These are phyloP conservation scores for Alternaria tenuissima DNA, from an alignment of 2,329 filamentous ascomycete genomes.

Conservation along the genomic window DNA sequence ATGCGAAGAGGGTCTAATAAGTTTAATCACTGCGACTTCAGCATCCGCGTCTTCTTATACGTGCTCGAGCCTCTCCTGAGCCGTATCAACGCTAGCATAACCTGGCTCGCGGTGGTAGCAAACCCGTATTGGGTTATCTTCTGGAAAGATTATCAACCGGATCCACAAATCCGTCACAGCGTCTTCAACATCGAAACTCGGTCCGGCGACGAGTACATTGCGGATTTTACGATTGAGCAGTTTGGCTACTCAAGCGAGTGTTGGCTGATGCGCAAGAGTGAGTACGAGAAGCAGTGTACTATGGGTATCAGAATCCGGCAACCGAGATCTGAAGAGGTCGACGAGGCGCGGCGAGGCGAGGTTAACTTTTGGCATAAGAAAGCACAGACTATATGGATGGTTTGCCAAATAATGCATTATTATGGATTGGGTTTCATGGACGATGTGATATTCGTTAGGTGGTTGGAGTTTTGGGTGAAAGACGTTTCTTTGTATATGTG, in stretches of 20 bases:
- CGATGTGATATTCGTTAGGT: neutral
- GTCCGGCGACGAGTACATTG: conserved; percentile 6
- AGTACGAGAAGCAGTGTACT: conserved; percentile 1
- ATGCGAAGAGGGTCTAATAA: neutral
- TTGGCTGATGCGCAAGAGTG: conserved; percentile 7
- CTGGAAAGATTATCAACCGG: neutral
- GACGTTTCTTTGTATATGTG: neutral
- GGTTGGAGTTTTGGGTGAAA: neutral
- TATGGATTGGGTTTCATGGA: neutral
- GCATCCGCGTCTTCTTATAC: conserved; percentile 4
- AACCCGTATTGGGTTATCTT: neutral
- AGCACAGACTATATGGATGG: neutral
- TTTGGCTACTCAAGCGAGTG: conserved; percentile 2
- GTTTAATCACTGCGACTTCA: conserved; percentile 11
- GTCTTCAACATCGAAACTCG: conserved; percentile 8
- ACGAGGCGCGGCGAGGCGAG: neutral
- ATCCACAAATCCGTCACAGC: conserved; percentile 4
- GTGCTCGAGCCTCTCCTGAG: neutral
- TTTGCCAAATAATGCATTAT: neutral
- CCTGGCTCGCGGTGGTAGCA: neutral
- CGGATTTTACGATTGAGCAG: conserved; percentile 15
- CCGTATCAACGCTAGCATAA: neutral
- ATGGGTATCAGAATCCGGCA: neutral
- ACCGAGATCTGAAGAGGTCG: neutral
- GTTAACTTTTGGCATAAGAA: neutral